Evolutionary conservation across 768 basidiomycete genomes (phyloP).

Genomic region (Hericium coralloides): DNA sequence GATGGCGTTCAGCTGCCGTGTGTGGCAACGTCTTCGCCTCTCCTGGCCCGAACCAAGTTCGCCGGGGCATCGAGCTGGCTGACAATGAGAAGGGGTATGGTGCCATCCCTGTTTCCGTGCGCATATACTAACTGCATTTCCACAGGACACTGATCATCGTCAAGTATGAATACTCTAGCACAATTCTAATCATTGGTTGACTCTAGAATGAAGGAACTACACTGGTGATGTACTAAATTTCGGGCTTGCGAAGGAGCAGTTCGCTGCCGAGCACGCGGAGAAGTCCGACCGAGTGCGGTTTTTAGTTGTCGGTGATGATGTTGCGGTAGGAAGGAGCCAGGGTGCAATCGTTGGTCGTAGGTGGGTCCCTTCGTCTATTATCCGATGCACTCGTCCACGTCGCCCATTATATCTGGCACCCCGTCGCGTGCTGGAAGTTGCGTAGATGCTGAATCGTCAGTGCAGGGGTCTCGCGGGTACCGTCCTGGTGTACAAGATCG

Average conservation of each 20-base stretch:
- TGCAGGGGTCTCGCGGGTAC: conserved; percentile 73
- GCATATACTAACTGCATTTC: neutral
- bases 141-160: conserved; percentile 72
- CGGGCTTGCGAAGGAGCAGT: conserved; percentile 81
- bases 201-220: conserved; percentile 51
- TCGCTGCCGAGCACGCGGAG: conserved; percentile 59
- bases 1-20: conserved; percentile 49
- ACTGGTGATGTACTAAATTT: conserved; percentile 91
- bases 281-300: conserved; percentile 63
- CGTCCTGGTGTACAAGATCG: conserved; percentile 83
- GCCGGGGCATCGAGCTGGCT: conserved; percentile 69
- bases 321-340: conserved; percentile 74
- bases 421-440: too few species aligned
- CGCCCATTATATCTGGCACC: neutral
- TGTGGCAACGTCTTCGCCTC: conserved; percentile 88
- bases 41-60: conserved; percentile 80
- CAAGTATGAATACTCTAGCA: conserved; percentile 39
- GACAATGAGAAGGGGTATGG: conserved; percentile 63
- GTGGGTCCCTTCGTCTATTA: conserved; percentile 22
- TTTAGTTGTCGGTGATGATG: conserved; percentile 84
- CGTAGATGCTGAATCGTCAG: too few species aligned
- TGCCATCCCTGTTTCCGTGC: neutral
- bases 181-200: too few species aligned
- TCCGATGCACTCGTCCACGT: neutral
- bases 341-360: conserved; percentile 81